Evolutionary conservation across 2,329 filamentous ascomycete genomes (phyloP).

Genomic region (Pochonia chlamydosporia): DNA sequence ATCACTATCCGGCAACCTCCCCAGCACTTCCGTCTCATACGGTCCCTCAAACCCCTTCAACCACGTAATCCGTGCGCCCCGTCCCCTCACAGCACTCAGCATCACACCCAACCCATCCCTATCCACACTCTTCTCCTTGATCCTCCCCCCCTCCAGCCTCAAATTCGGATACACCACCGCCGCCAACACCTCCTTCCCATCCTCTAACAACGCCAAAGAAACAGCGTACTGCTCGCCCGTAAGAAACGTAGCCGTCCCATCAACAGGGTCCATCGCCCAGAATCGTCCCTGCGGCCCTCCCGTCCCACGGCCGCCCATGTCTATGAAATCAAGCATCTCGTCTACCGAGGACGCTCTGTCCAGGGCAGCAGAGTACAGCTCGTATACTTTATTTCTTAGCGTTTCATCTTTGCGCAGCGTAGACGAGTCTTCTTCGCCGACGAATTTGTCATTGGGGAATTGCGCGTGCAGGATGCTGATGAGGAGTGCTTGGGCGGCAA

Average conservation of each 20-base stretch:
- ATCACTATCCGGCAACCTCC: not conserved
- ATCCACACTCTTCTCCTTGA: constrained; percentile 27
- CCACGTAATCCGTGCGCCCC: constrained; percentile 22
- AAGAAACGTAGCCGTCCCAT: constrained; percentile 59
- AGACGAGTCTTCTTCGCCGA: constrained; percentile 55
- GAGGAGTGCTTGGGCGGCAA: constrained; percentile 57
- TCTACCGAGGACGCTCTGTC: constrained; percentile 33
- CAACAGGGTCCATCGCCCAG: constrained; percentile 61
- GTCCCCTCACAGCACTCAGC: constrained; percentile 26
- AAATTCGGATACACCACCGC: constrained; percentile 59
- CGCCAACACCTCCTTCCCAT: constrained; percentile 52
- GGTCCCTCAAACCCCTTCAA: constrained; percentile 16
- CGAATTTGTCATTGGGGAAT: constrained; percentile 51
- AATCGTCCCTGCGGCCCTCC: constrained; percentile 33
- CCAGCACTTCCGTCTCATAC: constrained; percentile 8
- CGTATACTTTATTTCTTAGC: constrained; percentile 49
- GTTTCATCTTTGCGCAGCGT: constrained; percentile 41
- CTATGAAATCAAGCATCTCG: constrained; percentile 57
- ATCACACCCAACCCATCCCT: constrained; percentile 27
- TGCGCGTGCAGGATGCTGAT: constrained; percentile 47
- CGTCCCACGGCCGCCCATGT: constrained; percentile 43
- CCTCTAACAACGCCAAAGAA: constrained; percentile 50
- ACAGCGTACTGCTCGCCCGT: constrained; percentile 57
- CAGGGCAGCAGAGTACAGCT: constrained; percentile 35
- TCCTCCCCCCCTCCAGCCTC: constrained; percentile 27